Evolutionary conservation across 2,329 filamentous ascomycete genomes (phyloP), one percentile per base, ranked within the genome.

Genomic region (Dendryphion nanum): DNA sequence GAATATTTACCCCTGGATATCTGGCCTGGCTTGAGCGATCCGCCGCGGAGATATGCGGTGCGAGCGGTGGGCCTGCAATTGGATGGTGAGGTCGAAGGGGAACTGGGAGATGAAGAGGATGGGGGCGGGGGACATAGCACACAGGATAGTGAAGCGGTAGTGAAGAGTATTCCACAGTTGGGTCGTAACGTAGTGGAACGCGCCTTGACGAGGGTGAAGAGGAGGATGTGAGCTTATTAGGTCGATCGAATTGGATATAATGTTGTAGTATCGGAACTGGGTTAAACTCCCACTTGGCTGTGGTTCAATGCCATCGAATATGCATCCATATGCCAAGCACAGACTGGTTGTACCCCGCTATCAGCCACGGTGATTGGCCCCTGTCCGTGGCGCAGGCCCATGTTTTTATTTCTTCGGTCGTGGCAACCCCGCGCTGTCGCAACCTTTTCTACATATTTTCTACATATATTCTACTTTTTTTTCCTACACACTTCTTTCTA

Each of bases 1-100:
- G 88, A 94, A 47, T 95, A 82, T 59, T 68, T 98, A 8, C 93
- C 93, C 0, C 83, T 84, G 0, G 89, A 96, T 61, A 79, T 96
- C 16, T 96, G 89, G 89, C 83, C 82, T 0, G 86, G 84, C 1
- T 33, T 65, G 32, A 49, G 53, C 33, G 61, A 64, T 37, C 52
- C 57, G n/a, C 61, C 63, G 7, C 45, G 59, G 19, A 53, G 48
- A 35, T 67, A 64, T 33, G 57, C 63, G 39, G 57, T 67, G 6
- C 52, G 42, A n/a, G 40, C 53, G 13, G 44, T 63, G 14, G 37
- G 46, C 3, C 18, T 40, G 6, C 20, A 38, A n/a, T 30, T 37
- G 4, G 50, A 47, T 2, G 43, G 47, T 15, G 53, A 59, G 17
- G 46, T 49, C 5, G 46, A 37, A 16, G n/a, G n/a, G n/a, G 37